Base-by-base conservation (phyloP, 163 green algal species). In the Volvox carteri region DNA sequence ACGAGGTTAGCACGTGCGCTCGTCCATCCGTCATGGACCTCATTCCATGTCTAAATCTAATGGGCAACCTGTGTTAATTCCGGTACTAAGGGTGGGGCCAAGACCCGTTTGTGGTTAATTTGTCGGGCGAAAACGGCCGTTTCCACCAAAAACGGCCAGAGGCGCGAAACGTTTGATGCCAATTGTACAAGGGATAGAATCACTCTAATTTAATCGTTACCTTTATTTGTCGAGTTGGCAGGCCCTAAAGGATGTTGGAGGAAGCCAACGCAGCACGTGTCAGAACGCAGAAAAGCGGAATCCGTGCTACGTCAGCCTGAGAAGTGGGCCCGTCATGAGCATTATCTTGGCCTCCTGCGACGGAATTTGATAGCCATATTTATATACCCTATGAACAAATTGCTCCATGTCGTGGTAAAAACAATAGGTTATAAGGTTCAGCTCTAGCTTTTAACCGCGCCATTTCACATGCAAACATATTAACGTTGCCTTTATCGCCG, bases 261-360 rank as follows among this genome's bases (percentile, higher is more conserved):
- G 65, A 75, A 46, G 33, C 65, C 65, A 19, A 46, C 65, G 35
- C 65, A 75, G 65, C 65, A 75, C 30, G 65, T 33, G 65, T 75
- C 33, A 33, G 65, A 30, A 42, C 25, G 65, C 25, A 12, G 30
- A 42, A 48, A 75, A 75, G 6, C 35, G 28, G 65, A 11, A 35
- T 75, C 62, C 30, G 65, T 46, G 65, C 65, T 46, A 33, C 65
- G 65, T 75, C 65, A 75, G 65, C 65, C 46, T 46, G 25, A 28
- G 60, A 72, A 72, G 60, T 39, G 60, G 60, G 37, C 23, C 19
- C 60, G 60, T 72, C 60, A 72, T 2, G 23, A 72, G 35, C n/a
- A 33, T 72, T 72, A 37, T 8, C 60, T 28, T 30, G n/a, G 60
- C 1, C 8, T 48, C 19, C 3, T 2, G 62, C 9, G 37, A 5